A percentile compares a stretch with the other conserved stretches of the same genome.
Evolutionary conservation across 768 basidiomycete species (phyloP).

Genomic region (Lactarius pseudohatsudake): DNA sequence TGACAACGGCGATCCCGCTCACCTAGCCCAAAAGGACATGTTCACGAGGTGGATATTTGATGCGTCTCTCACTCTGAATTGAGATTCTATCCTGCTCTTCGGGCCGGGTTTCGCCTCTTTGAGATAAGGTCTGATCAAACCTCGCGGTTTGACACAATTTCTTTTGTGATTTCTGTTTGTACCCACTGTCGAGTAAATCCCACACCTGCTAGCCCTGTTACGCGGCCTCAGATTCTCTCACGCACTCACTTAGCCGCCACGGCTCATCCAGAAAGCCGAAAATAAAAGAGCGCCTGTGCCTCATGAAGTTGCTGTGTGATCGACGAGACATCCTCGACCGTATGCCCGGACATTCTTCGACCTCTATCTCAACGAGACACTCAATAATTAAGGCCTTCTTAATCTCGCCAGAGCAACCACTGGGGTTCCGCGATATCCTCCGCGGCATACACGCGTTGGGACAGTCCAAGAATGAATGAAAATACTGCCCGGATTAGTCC

Average conservation of each 20-base stretch:
- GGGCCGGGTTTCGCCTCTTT: not conserved
- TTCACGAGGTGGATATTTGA: constrained; percentile 59
- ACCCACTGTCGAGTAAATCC: not conserved
- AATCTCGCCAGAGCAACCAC: not conserved
- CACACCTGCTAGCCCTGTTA: not conserved
- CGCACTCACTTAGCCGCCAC: not conserved
- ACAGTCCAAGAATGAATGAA: not conserved
- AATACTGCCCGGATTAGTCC: not conserved
- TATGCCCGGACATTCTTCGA: not conserved
- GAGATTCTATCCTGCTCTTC: not conserved
- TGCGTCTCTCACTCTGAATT: constrained; percentile 43
- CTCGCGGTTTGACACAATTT: not conserved
- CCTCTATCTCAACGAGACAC: not conserved
- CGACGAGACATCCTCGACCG: not conserved
- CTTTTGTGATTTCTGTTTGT: not conserved
- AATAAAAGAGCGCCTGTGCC: not conserved
- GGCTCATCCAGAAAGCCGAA: not conserved
- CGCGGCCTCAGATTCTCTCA: not conserved
- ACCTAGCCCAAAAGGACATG: constrained; percentile 46
- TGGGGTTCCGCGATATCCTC: constrained; percentile 15
- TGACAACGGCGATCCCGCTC: not conserved
- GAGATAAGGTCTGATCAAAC: constrained; percentile 7
- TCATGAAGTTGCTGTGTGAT: not conserved
- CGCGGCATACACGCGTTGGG: constrained; percentile 14
- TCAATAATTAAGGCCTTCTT: constrained; percentile 7